These are phyloP conservation scores for Barnettozyma botsteinii DNA, from an alignment of 805 yeast species.

Conservation along the genomic window DNA sequence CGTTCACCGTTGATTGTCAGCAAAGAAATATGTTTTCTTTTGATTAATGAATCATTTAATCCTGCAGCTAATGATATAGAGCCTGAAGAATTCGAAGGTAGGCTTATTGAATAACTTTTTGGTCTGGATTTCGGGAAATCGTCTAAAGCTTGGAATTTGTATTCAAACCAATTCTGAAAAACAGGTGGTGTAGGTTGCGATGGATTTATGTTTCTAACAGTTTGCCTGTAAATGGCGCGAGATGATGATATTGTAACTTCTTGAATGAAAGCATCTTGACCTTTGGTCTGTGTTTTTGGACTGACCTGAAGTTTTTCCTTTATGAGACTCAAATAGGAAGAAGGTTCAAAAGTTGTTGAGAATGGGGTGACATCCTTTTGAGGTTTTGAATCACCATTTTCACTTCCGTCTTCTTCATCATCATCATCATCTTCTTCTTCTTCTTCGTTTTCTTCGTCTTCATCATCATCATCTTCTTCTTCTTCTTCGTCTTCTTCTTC, in stretches of 20 bases:
- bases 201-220: constrained; percentile 16
- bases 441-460: neutral
- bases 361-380: neutral
- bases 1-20: constrained; percentile 41
- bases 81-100: constrained; percentile 41
- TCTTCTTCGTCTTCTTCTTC: constrained; percentile 1
- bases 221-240: constrained; percentile 25
- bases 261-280: constrained; percentile 23
- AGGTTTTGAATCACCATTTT: neutral
- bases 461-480: constrained; percentile 1
- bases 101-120: constrained; percentile 36
- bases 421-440: constrained; percentile 15
- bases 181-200: constrained; percentile 17
- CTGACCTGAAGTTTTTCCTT: neutral
- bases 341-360: constrained; percentile 1
- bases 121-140: constrained; percentile 18
- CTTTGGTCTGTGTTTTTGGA: constrained; percentile 6
- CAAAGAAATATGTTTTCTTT: constrained; percentile 33
- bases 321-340: neutral
- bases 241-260: constrained; percentile 28
- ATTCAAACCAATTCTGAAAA: constrained; percentile 32
- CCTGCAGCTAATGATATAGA: constrained; percentile 40
- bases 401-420: constrained; percentile 5
- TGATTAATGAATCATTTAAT: constrained; percentile 36
- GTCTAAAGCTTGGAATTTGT: constrained; percentile 29